phyloP scores from a whole-genome alignment of 1,284 basidiomycete genomes.

The Ceratobasidium sp. region DNA sequence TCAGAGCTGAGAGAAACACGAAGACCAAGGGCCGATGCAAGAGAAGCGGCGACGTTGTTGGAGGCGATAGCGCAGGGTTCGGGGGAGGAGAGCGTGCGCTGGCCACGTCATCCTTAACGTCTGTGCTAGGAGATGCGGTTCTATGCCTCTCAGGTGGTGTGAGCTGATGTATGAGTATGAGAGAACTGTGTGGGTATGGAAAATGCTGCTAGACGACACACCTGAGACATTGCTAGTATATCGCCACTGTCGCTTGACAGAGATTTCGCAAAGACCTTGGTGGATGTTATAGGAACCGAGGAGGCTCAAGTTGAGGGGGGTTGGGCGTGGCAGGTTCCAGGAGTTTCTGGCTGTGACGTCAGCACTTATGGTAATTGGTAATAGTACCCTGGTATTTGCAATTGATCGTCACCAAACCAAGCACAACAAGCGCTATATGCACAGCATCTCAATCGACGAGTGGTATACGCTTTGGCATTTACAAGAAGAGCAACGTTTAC shows the following conservation, averaged over 20 bases:
- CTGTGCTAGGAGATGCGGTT: neutral
- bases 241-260: neutral
- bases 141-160: constrained; percentile 11
- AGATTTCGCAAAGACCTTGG: no score
- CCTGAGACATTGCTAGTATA: constrained; percentile 26
- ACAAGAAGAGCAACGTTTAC: neutral
- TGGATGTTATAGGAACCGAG: neutral
- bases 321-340: neutral
- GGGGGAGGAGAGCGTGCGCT: neutral
- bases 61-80: constrained; percentile 12
- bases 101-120: neutral
- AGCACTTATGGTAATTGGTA: constrained; percentile 1
- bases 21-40: constrained; percentile 46
- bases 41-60: constrained; percentile 36
- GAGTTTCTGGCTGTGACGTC: neutral
- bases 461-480: no score
- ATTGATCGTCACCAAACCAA: neutral
- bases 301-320: neutral
- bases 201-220: neutral
- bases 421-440: neutral
- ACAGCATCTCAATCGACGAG: neutral
- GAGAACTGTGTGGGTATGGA: neutral
- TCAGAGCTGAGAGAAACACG: constrained; percentile 57
- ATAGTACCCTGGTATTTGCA: neutral
- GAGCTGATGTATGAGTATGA: neutral